phyloP scores from a whole-genome alignment of 2,329 filamentous ascomycete species.

The Pseudocercospora macadamiae region DNA sequence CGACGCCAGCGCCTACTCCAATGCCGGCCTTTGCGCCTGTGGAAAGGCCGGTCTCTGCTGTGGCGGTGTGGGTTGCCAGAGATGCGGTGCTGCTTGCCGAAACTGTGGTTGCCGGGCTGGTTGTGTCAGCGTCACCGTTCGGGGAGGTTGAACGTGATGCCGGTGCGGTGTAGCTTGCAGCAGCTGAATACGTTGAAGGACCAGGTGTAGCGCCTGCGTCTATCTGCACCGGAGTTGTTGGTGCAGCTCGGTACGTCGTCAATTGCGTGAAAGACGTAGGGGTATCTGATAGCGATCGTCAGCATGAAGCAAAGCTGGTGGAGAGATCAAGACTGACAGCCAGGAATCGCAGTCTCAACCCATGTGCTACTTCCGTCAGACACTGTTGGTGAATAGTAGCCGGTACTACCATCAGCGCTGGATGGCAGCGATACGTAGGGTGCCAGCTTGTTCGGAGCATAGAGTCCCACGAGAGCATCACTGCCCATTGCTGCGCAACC shows the following conservation, averaged over 20 bases:
- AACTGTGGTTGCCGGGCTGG: neutral
- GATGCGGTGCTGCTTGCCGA: slow-evolving; percentile 3
- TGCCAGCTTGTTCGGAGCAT: slow-evolving; percentile 33
- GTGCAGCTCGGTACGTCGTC: slow-evolving; percentile 27
- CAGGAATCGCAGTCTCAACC: slow-evolving; percentile 28
- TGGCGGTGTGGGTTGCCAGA: neutral
- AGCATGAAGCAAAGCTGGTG: slow-evolving; percentile 4
- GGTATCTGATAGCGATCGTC: slow-evolving; percentile 22
- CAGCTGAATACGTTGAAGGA: slow-evolving; percentile 22
- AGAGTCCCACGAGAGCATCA: slow-evolving; percentile 34
- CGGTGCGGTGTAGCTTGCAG: slow-evolving; percentile 15
- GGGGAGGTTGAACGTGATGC: neutral
- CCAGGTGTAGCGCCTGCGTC: slow-evolving; percentile 22
- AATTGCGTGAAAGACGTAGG: slow-evolving; percentile 26
- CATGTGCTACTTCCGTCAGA: slow-evolving; percentile 29
- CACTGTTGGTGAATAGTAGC: slow-evolving; percentile 31
- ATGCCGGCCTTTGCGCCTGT: slow-evolving; percentile 31
- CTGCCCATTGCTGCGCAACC: slow-evolving; percentile 37
- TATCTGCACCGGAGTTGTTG: slow-evolving; percentile 25
- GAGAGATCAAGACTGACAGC: slow-evolving; percentile 27
- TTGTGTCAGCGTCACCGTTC: neutral
- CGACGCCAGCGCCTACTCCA: slow-evolving; percentile 28
- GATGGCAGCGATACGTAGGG: slow-evolving; percentile 35
- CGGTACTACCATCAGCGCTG: slow-evolving; percentile 30
- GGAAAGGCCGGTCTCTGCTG: slow-evolving; percentile 18